Base-by-base conservation (phyloP, 345 rosid species). In the Rhizophora mangle region DNA sequence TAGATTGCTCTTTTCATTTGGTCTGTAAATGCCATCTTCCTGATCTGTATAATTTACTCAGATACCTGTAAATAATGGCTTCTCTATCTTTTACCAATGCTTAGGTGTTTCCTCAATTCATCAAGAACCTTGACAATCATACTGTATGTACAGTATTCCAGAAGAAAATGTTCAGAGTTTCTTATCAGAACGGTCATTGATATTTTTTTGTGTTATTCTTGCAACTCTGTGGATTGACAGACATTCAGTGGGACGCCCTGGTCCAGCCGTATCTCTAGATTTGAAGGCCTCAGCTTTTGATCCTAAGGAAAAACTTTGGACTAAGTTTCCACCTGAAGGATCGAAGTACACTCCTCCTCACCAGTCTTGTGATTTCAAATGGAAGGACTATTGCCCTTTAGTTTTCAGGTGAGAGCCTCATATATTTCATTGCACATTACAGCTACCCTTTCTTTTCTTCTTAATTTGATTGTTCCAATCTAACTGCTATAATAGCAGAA, bases 321-420 rank as follows among this genome's bases (percentile, higher is more conserved):
- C 99, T 7, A 90, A 83, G 57, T 96, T 96, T 74, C 99, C 98
- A 3, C 77, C 98, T 1, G 98, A 86, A 80, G 99, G 99, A 63
- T 88, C 98, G n/a, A 95, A 95, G 64, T 81, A 92, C 75, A 95
- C 99, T 68, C 98, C 99, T 43, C 98, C 98, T 57, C 99, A 95
- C 78, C 92, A 82, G 79, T 95, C 97, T 52, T 76, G 80, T 52
- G 99, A 95, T 62, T 95, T 95, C 78, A 92, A 69, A 77, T 95
- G 99, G 99, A 95, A 95, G 79, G 99, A 95, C 64, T 95, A 95
- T 73, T 92, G 99, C 63, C 99, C 98, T 19, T 85, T 95, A 68
- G 99, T 92, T 72, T 95, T 95, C 87, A 90, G 99, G 99, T 95
- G 56, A 54, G 72, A 55, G 34, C 69, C 53, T 67, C 8, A 34